phyloP scores from a whole-genome alignment of 2,329 filamentous ascomycete species.

The Chalaropsis ovoidea region DNA sequence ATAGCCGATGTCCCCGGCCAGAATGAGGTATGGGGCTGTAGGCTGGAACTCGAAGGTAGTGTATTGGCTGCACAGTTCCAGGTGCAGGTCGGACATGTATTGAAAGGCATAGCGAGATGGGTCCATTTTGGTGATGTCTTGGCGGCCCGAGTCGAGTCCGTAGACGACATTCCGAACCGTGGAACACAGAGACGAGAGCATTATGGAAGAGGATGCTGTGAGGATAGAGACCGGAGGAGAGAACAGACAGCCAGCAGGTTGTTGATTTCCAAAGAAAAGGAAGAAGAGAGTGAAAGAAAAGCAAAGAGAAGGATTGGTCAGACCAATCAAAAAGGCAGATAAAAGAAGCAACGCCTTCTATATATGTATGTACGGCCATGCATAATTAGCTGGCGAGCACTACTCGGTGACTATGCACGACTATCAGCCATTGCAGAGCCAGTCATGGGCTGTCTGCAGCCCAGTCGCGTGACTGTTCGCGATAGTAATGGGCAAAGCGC shows the following conservation, averaged over 20 bases:
- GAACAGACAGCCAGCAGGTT: neutral
- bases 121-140: conserved; percentile 15
- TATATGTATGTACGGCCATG: conserved; percentile 3
- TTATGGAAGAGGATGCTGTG: neutral
- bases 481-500: neutral
- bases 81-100: conserved; percentile 41
- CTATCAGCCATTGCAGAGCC: neutral
- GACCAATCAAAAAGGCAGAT: neutral
- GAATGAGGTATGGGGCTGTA: conserved; percentile 37
- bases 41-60: conserved; percentile 35
- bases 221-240: neutral
- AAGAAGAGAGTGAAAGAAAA: neutral
- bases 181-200: conserved; percentile 9
- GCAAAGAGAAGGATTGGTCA: neutral
- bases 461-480: neutral
- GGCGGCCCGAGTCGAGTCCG: conserved; percentile 1
- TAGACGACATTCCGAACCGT: conserved; percentile 2
- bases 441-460: neutral
- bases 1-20: conserved; percentile 43
- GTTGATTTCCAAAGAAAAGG: neutral
- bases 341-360: neutral
- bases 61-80: conserved; percentile 40
- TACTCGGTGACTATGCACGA: neutral
- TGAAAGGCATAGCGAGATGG: conserved; percentile 20
- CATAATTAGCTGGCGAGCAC: conserved; percentile 6